Evolutionary conservation across 2,329 filamentous ascomycete species (phyloP).

Genomic region (Periconia digitata): DNA sequence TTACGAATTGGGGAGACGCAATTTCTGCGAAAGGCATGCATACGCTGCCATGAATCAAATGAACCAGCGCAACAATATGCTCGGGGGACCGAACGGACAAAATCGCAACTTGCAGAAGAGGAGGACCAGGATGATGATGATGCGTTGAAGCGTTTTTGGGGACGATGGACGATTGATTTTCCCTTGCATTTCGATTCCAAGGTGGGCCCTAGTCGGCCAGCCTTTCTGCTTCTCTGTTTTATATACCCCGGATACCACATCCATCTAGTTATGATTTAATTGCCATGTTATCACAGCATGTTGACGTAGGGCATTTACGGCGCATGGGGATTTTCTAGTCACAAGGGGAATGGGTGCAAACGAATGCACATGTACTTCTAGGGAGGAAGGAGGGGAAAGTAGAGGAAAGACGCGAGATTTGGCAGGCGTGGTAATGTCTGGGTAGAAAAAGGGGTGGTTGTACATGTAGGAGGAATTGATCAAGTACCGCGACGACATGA

Average conservation of each 20-base stretch:
- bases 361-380: neutral
- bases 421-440: too few species aligned
- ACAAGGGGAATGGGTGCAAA: too few species aligned
- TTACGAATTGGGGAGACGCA: slow-evolving; percentile 78
- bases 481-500: too few species aligned
- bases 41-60: slow-evolving; percentile 55
- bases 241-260: slow-evolving; percentile 4
- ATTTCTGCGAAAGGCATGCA: slow-evolving; percentile 88
- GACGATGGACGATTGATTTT: neutral
- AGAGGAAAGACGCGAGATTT: neutral
- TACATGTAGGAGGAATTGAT: too few species aligned
- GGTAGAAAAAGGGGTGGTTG: too few species aligned
- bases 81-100: slow-evolving; percentile 16
- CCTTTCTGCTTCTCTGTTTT: neutral
- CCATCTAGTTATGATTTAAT: slow-evolving; percentile 1
- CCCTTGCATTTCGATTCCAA: neutral
- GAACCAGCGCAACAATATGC: slow-evolving; percentile 42
- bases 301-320: neutral
- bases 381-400: neutral
- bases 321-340: neutral
- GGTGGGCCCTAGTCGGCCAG: neutral
- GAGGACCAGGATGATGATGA: slow-evolving; percentile 56
- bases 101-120: slow-evolving; percentile 49
- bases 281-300: neutral
- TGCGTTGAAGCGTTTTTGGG: slow-evolving; percentile 30